These are phyloP conservation scores for Chamaecyparis obtusa DNA, from an alignment of 75 land plant genomes.

Conservation along the genomic window DNA sequence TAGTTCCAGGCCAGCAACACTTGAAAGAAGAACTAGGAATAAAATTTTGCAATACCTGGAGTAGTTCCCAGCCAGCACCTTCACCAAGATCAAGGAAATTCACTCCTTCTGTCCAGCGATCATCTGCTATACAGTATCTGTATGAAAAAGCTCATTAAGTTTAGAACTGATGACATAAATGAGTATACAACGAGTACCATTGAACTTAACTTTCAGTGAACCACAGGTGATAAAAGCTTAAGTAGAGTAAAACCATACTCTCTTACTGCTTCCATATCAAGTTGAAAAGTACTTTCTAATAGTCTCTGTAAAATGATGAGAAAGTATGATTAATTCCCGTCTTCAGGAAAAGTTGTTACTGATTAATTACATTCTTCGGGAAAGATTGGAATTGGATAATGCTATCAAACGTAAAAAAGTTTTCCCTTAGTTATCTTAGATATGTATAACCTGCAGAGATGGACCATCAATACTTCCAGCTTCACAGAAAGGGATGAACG, in stretches of 20 bases:
- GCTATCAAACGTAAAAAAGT: background rate
- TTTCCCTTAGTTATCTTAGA: background rate
- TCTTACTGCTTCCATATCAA: slow-evolving; percentile 79
- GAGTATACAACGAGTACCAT: background rate
- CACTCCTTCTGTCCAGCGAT: slow-evolving; percentile 84
- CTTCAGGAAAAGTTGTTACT: background rate
- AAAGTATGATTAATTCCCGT: slow-evolving; percentile 8
- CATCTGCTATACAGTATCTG: slow-evolving; percentile 96
- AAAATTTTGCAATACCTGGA: slow-evolving; percentile 56
- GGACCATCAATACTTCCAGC: slow-evolving; percentile 81
- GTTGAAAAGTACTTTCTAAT: slow-evolving; percentile 83
- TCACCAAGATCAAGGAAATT: slow-evolving; percentile 77
- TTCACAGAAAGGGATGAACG: slow-evolving; percentile 88
- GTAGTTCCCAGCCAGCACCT: slow-evolving; percentile 95
- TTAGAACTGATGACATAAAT: background rate
- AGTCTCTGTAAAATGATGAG: slow-evolving; percentile 65
- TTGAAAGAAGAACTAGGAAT: slow-evolving; percentile 27
- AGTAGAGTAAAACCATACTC: slow-evolving; percentile 58
- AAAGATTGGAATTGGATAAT: background rate
- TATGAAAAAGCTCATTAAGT: slow-evolving; percentile 3
- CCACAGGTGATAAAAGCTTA: background rate
- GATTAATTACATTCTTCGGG: slow-evolving; percentile 2
- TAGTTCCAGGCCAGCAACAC: slow-evolving; percentile 91
- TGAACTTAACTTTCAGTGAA: background rate
- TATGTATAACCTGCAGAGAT: slow-evolving; percentile 69